Evolutionary conservation across 2,329 filamentous ascomycete species (phyloP), one percentile per base, ranked within the genome.

Genomic region (Venturia carpophila): DNA sequence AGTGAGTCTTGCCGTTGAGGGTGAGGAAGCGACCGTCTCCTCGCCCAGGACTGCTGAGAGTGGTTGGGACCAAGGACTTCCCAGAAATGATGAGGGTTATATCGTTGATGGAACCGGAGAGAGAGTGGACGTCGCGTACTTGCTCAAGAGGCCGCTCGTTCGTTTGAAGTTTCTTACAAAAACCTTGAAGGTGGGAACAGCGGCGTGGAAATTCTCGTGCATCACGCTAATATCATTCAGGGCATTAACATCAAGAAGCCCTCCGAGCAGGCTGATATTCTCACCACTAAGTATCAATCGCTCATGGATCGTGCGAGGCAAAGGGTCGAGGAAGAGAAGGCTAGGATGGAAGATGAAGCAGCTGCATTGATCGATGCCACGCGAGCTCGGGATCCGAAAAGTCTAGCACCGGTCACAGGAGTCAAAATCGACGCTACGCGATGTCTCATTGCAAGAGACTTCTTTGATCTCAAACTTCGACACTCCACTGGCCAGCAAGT

Each of bases 401-500:
- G 87, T 19, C 78, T 99, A 64, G 86, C 84, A 15, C 83, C 89
- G 1, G 81, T 92, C 43, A 84, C 86, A 42, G 84, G 84, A 64
- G 84, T 94, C 11, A 80, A 79, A 55, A 87, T 97, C 65, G 87
- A 96, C 71, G 82, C 84, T n/a, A 83, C 79, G 47, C 86, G 91
- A 65, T 91, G 92, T 71, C 95, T 99, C 52, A 87, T 86, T 68
- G 92, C 93, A 58, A 88, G 96, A 71, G 94, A 99, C 74, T 86
- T 89, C 69, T 99, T 99, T 74, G 88, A 89, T 66, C 81, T 99
- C 70, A 88, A 92, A 67, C 77, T 99, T 17, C 82, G 84, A 62
- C 94, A 99, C 75, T 96, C 93, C 1, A 96, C 85, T 71, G 92
- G 93, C 1, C 93, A 97, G 73, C 83, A 92, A 67, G 82, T 99